These are phyloP conservation scores for Setaria italica DNA, from an alignment of 202 grass and related monocot genomes.

Conservation along the genomic window DNA sequence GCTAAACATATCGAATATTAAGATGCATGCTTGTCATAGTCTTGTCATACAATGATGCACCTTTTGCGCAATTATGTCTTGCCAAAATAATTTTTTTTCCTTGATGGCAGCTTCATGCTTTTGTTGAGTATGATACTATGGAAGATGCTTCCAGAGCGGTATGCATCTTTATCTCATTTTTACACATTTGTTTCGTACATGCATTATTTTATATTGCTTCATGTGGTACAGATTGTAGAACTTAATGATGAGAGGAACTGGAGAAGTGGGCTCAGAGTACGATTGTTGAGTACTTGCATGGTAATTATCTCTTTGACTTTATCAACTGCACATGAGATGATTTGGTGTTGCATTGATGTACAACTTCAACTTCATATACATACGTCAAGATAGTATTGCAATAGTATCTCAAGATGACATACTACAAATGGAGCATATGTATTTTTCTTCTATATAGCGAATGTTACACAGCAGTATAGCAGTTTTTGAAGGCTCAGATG, in stretches of 20 bases:
- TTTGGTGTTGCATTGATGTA: not conserved
- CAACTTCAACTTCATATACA: slow-evolving; percentile 30
- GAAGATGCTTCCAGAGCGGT: slow-evolving; percentile 97
- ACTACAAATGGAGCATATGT: slow-evolving; percentile 8
- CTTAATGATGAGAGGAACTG: slow-evolving; percentile 99
- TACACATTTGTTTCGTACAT: not conserved
- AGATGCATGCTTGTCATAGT: not conserved
- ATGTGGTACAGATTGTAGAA: slow-evolving; percentile 65
- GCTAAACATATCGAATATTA: slow-evolving; percentile 13
- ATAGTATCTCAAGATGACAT: slow-evolving; percentile 26
- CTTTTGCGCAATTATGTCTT: slow-evolving; percentile 9
- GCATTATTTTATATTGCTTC: slow-evolving; percentile 28
- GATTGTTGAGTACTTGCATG: slow-evolving; percentile 79
- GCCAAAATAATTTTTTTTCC: slow-evolving; percentile 36
- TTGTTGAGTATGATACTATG: slow-evolving; percentile 92
- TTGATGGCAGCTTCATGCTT: slow-evolving; percentile 87
- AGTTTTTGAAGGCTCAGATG: not conserved
- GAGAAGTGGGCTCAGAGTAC: slow-evolving; percentile 97
- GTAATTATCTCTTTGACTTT: slow-evolving; percentile 53
- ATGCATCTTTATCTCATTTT: slow-evolving; percentile 43
- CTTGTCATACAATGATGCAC: not conserved
- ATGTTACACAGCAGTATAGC: not conserved
- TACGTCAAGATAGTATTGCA: slow-evolving; percentile 27
- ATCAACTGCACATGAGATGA: slow-evolving; percentile 26
- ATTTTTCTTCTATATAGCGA: not conserved